Percentiles rank a stretch among this genome's conserved stretches.
phyloP scores from a whole-genome alignment of 2,329 filamentous ascomycete species.

The Remersonia thermophila region DNA sequence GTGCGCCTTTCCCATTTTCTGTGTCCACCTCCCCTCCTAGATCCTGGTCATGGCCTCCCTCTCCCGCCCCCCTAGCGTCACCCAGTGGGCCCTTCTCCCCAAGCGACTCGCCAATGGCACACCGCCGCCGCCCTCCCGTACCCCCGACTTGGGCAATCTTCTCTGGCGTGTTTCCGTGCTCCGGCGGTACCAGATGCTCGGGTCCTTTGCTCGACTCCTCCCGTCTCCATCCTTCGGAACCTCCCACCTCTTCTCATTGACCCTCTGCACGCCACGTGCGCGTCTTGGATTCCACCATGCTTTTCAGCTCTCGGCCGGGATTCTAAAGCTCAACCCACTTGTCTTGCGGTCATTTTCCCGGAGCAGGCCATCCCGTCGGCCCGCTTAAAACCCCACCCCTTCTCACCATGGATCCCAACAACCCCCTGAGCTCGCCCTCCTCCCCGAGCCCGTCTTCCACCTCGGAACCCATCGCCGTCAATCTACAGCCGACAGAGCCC shows the following conservation, averaged over 20 bases:
- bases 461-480: slow-evolving; percentile 11
- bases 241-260: not conserved
- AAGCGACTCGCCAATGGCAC: slow-evolving; percentile 4
- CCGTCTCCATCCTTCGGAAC: not conserved
- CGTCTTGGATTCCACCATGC: not conserved
- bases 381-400: not conserved
- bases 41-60: not conserved
- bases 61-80: not conserved
- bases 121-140: not conserved
- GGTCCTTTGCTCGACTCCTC: not conserved
- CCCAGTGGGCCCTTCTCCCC: too few relatives aligned
- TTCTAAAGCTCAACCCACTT: too few relatives aligned
- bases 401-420: not conserved
- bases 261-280: slow-evolving; percentile 1
- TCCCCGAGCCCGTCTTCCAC: slow-evolving; percentile 6
- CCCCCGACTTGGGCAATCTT: slow-evolving; percentile 3
- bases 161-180: slow-evolving; percentile 2
- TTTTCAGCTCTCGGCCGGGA: too few relatives aligned
- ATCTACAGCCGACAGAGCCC: not conserved
- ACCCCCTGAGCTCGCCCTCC: not conserved
- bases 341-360: too few relatives aligned
- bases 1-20: not conserved
- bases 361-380: too few relatives aligned
- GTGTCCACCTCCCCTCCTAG: not conserved
- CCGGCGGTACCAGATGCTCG: slow-evolving; percentile 11